phyloP scores from a whole-genome alignment of 1,284 basidiomycete species.

The Pseudozyma pruni region DNA sequence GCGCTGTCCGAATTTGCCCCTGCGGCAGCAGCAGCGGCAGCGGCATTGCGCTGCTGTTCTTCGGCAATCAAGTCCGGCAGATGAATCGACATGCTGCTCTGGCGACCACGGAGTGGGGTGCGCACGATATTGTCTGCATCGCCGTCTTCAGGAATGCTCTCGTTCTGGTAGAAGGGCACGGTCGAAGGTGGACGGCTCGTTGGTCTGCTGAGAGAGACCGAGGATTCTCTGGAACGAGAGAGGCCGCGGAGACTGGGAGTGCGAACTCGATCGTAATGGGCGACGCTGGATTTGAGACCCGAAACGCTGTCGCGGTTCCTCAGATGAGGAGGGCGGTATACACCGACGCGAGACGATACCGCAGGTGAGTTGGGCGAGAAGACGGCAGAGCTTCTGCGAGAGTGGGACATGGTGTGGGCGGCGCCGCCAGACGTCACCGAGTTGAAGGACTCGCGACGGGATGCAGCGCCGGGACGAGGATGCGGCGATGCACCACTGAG shows the following conservation, averaged over 20 bases:
- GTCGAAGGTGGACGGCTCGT: constrained; percentile 46
- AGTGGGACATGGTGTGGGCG: constrained; percentile 47
- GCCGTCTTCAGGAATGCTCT: constrained; percentile 46
- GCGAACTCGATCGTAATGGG: constrained; percentile 58
- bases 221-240: constrained; percentile 52
- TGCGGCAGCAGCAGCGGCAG: constrained; percentile 8
- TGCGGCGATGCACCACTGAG: constrained; percentile 13
- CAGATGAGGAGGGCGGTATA: constrained; percentile 58
- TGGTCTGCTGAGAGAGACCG: constrained; percentile 42
- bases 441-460: constrained; percentile 46
- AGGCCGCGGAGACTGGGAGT: constrained; percentile 56
- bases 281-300: constrained; percentile 49
- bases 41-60: constrained; percentile 43
- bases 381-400: constrained; percentile 41
- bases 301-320: constrained; percentile 46
- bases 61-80: constrained; percentile 44
- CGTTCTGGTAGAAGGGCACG: constrained; percentile 31
- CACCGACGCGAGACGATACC: constrained; percentile 34
- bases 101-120: constrained; percentile 30
- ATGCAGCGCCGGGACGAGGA: constrained; percentile 25
- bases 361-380: constrained; percentile 39
- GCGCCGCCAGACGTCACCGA: constrained; percentile 24
- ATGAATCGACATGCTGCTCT: constrained; percentile 40
- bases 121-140: constrained; percentile 13
- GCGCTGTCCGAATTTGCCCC: constrained; percentile 8